Evolutionary conservation across 1,139 yeast species (phyloP), one percentile per base, ranked within the genome.

Genomic region (Candida glucosophila): DNA sequence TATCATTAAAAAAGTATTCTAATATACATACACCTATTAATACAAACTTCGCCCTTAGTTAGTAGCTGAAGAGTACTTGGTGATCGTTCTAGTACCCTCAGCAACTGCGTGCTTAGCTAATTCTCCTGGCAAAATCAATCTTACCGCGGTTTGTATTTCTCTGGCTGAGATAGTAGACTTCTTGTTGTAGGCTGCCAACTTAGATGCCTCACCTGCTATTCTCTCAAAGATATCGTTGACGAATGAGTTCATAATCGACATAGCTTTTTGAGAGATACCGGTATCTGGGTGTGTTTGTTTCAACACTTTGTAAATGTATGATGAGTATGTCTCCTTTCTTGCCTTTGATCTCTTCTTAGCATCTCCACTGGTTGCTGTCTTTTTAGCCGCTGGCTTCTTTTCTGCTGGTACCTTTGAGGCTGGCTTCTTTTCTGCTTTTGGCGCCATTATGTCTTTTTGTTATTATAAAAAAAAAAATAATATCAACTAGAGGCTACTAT

Each of bases 281-380:
- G 98, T 90, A 65, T 90, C 97, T 65, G 98, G 95, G 69, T 92
- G 96, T 42, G 98, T 88, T 75, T 90, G 95, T 72, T 88, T 85
- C 64, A 88, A 78, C 48, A 86, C 97, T 71, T 90, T 90, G 92
- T 88, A 90, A 58, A 90, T 90, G 71, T 90, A 90, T 40, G 97
- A 86, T 43, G 96, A 86, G 77, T 88, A 90, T 40, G 98, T 86
- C 70, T 90, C 97, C 82, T 86, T 88, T 79, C 98, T 85, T 52
- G 92, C 70, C 81, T 88, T 90, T 49, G 86, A 60, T 75, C 94
- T 86, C 86, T 83, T 88, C 78, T 86, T 88, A 59, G 77, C 67
- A 49, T 77, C 92, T 36, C 13, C 12, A 37, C 74, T 56, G 45
- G 88, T 73, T 28, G 31, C 31, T 53, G 96, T 86, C 75, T 88